Base-by-base conservation (phyloP, 2,329 filamentous ascomycete genomes). In the Botrytis squamosa region DNA sequence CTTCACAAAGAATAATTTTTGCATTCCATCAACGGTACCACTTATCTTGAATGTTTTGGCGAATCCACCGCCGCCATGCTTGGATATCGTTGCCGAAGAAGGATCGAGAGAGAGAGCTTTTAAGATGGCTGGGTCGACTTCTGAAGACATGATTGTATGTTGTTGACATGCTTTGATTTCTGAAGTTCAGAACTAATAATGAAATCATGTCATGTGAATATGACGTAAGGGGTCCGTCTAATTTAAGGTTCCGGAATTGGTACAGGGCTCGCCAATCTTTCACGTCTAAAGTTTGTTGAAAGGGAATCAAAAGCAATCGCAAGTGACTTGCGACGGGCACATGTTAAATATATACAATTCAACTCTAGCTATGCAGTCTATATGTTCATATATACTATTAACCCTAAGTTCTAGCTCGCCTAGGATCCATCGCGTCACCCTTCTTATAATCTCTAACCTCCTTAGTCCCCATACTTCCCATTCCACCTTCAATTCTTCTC, bases 391-490 rank as follows among this genome's bases (percentile, higher is more conserved):
- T 64, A 12, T 64, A 49, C 71, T 52, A 57, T 33, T 59, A 22
- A 20, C 60, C 36, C 71, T 74, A 80, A 12, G 76, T 81, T 75
- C 78, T 77, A 46, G 91, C 88, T 77, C 91, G 87, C 80, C 95
- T 88, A 63, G 95, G 95, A 85, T 97, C 92, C 76, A 89, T 85
- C 8, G 95, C 94, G 82, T 98, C 94, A 68, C 90, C 86, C 80
- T 88, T 90, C 82, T 94, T 89, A 83, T 91, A 95, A 78, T 97
- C 94, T 75, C 96, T 88, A 81, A 95, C 89, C 86, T 98, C 95
- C 84, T 94, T 97, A 7, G 95, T 98, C 4, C 94, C 93, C 81
- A 98, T 82, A 80, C 94, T 96, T 4, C 95, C 95, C 74, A 95
- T 82, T 0, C 96, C 96, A 6, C 96, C 96, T 81, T 98, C 95